phyloP scores from a whole-genome alignment of 2,329 filamentous ascomycete genomes.

The Fusarium floridanum region DNA sequence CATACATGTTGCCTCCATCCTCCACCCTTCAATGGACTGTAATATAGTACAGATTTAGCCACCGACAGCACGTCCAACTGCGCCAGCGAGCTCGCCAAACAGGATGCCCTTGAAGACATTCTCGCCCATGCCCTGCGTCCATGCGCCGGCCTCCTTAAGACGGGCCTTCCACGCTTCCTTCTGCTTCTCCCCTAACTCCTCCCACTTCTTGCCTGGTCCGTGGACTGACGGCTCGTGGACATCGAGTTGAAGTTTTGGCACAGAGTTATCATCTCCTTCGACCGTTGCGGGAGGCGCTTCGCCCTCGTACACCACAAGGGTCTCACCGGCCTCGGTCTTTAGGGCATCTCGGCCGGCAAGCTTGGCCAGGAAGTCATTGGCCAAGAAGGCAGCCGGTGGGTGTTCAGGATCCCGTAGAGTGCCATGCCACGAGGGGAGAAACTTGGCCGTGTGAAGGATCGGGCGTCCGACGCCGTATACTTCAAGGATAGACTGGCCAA shows the following conservation, averaged over 20 bases:
- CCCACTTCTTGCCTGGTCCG: constrained; percentile 74
- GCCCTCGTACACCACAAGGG: constrained; percentile 55
- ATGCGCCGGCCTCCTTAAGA: constrained; percentile 78
- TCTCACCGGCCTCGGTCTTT: constrained; percentile 50
- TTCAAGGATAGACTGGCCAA: constrained; percentile 75
- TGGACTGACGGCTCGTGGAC: constrained; percentile 62
- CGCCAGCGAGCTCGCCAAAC: constrained; percentile 78
- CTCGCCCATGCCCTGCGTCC: constrained; percentile 84
- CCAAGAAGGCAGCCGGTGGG: constrained; percentile 44
- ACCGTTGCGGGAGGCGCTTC: constrained; percentile 31
- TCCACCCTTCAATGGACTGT: not conserved
- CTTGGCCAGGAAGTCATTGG: constrained; percentile 53
- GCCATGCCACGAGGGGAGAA: constrained; percentile 64
- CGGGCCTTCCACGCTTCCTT: constrained; percentile 76
- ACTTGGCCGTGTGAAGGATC: constrained; percentile 65
- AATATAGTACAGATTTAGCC: constrained; percentile 44
- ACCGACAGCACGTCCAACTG: constrained; percentile 66
- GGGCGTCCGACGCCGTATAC: constrained; percentile 69
- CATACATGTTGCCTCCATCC: constrained; percentile 5
- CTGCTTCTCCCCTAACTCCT: constrained; percentile 74
- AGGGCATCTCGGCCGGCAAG: constrained; percentile 53
- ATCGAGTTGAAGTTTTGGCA: constrained; percentile 54
- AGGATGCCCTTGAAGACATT: constrained; percentile 80
- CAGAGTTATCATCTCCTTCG: constrained; percentile 30
- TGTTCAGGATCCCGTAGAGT: constrained; percentile 46